Evolutionary conservation across 2,329 filamentous ascomycete genomes (phyloP).

Genomic region (Apiospora aurea): DNA sequence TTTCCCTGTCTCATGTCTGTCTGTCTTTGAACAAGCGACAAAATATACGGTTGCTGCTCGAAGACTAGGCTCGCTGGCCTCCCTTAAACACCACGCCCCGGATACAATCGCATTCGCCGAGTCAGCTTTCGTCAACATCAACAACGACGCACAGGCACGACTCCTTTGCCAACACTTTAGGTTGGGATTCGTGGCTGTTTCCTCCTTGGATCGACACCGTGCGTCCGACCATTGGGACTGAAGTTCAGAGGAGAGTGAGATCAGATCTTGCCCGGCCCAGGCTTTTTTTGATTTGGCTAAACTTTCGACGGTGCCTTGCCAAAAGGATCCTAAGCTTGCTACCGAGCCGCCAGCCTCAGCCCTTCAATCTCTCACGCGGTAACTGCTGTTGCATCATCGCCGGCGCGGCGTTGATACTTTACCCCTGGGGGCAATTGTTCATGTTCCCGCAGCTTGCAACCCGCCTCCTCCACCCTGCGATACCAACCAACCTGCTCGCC

Average conservation of each 20-base stretch:
- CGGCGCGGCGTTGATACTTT: slow-evolving; percentile 16
- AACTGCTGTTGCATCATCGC: slow-evolving; percentile 22
- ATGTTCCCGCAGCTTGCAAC: slow-evolving; percentile 5
- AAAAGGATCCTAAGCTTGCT: slow-evolving; percentile 20
- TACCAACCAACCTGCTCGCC: slow-evolving; percentile 10
- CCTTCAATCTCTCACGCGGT: slow-evolving; percentile 2
- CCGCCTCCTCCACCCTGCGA: background rate
- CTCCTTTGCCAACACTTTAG: slow-evolving; percentile 13
- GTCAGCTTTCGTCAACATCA: slow-evolving; percentile 3
- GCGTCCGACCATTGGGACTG: slow-evolving; percentile 19
- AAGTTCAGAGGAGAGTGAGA: slow-evolving; percentile 20
- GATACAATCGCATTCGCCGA: slow-evolving; percentile 11
- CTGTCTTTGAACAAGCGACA: slow-evolving; percentile 21
- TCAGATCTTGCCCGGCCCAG: slow-evolving; percentile 19
- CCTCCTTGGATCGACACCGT: slow-evolving; percentile 16
- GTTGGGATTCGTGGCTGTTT: slow-evolving; percentile 20
- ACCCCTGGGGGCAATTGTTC: slow-evolving; percentile 23
- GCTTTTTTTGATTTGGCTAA: slow-evolving; percentile 20
- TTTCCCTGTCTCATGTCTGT: slow-evolving; percentile 19
- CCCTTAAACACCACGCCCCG: background rate
- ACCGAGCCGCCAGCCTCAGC: slow-evolving; percentile 18
- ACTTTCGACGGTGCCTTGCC: slow-evolving; percentile 21
- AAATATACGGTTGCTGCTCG: slow-evolving; percentile 14
- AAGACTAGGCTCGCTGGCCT: background rate
- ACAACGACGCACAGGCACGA: slow-evolving; percentile 16